Evolutionary conservation across 768 basidiomycete species (phyloP).

Genomic region (Pleurotus djamor): DNA sequence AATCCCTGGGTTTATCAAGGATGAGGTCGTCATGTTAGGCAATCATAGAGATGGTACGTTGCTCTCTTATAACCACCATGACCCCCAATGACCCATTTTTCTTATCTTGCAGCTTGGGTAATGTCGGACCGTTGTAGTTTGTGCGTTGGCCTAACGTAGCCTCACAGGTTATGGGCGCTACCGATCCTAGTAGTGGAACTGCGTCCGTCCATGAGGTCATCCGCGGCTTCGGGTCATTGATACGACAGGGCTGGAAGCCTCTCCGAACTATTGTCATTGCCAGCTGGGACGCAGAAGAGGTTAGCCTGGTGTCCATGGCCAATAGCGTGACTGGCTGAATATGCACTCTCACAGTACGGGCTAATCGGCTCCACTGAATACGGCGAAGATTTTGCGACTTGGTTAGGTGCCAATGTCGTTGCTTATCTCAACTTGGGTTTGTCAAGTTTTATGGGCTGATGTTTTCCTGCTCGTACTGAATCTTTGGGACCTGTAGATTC

Average conservation of each 20-base stretch:
- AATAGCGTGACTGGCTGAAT: slow-evolving; percentile 18
- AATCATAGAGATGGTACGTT: slow-evolving; percentile 5
- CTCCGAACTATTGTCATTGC: slow-evolving; percentile 71
- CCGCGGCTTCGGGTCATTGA: slow-evolving; percentile 49
- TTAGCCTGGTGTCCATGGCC: slow-evolving; percentile 15
- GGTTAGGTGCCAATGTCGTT: slow-evolving; percentile 60
- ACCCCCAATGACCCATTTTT: not conserved
- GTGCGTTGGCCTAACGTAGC: slow-evolving; percentile 22
- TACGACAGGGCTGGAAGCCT: slow-evolving; percentile 64
- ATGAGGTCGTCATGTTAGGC: slow-evolving; percentile 1
- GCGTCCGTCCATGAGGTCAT: slow-evolving; percentile 54
- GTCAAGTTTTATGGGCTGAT: not conserved
- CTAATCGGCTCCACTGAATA: slow-evolving; percentile 68
- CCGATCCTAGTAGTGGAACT: slow-evolving; percentile 57
- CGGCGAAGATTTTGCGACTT: slow-evolving; percentile 69
- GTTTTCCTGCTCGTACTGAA: not conserved
- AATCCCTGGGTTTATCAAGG: not conserved
- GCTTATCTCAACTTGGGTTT: slow-evolving; percentile 61
- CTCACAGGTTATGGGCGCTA: slow-evolving; percentile 47
- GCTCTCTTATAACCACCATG: not conserved
- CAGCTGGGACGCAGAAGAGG: slow-evolving; percentile 74
- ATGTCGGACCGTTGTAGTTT: not conserved
- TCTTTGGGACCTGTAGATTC: slow-evolving; percentile 22
- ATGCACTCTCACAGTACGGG: slow-evolving; percentile 32
- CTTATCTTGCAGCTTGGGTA: slow-evolving; percentile 3